These are phyloP conservation scores for Myriosclerotinia scirpicola DNA, from an alignment of 2,329 filamentous ascomycete genomes.

Conservation along the genomic window DNA sequence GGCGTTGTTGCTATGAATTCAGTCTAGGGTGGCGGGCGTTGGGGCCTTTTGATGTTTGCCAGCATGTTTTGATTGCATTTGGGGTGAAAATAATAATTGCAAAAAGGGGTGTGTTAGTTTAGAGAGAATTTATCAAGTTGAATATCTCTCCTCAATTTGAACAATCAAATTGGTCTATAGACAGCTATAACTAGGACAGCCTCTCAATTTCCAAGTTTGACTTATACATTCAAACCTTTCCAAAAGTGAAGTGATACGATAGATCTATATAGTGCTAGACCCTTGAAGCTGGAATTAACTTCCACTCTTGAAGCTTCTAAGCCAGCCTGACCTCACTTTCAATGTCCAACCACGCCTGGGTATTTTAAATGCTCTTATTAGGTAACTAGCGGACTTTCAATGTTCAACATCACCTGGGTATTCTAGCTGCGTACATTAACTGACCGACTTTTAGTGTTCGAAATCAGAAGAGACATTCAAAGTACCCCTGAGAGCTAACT, in stretches of 20 bases:
- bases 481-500: too few species aligned
- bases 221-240: not conserved
- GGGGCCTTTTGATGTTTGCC: not conserved
- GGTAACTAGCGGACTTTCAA: too few species aligned
- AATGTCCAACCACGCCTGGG: too few species aligned
- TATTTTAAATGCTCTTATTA: too few species aligned
- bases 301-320: too few species aligned
- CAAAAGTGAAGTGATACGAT: not conserved
- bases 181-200: not conserved
- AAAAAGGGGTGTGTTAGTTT: not conserved
- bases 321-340: too few species aligned
- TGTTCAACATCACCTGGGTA: too few species aligned
- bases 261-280: too few species aligned
- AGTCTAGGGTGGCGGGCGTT: not conserved
- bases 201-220: not conserved
- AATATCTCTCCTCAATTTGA: not conserved
- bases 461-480: too few species aligned
- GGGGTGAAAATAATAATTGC: not conserved
- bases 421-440: too few species aligned
- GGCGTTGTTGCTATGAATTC: not conserved
- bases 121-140: not conserved
- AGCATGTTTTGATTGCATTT: not conserved
- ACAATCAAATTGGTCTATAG: not conserved
- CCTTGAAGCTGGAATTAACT: too few species aligned
- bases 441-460: too few species aligned